phyloP scores from a whole-genome alignment of 2,329 filamentous ascomycete genomes.

The Hypoxylon sp. region DNA sequence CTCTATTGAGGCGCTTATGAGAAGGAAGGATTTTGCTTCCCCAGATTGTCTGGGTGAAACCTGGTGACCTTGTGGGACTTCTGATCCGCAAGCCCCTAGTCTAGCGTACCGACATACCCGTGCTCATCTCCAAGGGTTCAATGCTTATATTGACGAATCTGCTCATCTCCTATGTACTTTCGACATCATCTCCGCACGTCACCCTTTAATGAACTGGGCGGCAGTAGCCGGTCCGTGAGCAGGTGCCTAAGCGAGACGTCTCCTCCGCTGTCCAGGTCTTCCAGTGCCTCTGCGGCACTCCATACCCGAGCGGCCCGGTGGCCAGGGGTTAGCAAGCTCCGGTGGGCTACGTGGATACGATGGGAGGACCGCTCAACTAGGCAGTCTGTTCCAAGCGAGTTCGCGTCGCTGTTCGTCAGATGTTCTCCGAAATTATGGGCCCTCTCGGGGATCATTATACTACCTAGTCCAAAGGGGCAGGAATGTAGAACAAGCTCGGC shows the following conservation, averaged over 20 bases:
- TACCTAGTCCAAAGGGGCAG: conserved; percentile 10
- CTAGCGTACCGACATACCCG: conserved; percentile 23
- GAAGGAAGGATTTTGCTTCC: neutral
- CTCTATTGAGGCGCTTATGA: neutral
- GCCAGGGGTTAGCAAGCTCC: conserved; percentile 3
- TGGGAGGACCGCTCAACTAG: conserved; percentile 11
- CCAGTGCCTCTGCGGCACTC: neutral
- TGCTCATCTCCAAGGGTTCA: no score
- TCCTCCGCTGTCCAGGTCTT: neutral
- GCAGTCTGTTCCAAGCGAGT: conserved; percentile 7
- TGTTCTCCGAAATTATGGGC: neutral
- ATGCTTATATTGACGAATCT: neutral
- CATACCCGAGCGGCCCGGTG: neutral
- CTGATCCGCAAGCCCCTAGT: neutral
- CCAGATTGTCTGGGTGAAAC: conserved; percentile 1
- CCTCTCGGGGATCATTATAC: conserved; percentile 12
- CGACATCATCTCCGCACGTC: neutral
- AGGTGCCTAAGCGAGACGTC: neutral
- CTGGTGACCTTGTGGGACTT: conserved; percentile 15
- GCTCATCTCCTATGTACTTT: neutral
- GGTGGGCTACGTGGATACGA: conserved; percentile 13
- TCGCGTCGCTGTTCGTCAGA: conserved; percentile 5
- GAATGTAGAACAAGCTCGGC: neutral
- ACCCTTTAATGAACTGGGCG: neutral
- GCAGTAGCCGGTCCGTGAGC: neutral